Evolutionary conservation across 805 yeast genomes (phyloP).

Genomic region (Torulaspora maleeae): DNA sequence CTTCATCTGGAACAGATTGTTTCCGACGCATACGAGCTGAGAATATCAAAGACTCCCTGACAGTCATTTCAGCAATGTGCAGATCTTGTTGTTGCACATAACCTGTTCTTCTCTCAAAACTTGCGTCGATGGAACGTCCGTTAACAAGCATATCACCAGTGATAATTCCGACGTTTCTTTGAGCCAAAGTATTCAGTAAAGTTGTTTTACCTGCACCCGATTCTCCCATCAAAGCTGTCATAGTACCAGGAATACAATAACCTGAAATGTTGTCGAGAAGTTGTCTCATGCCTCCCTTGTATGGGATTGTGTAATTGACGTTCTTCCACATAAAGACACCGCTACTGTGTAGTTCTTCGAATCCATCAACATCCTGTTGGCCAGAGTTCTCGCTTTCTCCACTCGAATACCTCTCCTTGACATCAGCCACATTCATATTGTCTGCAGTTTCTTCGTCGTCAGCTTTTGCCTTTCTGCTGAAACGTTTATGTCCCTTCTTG

Average conservation of each 20-base stretch:
- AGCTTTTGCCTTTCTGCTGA: not conserved
- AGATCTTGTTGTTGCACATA: slow-evolving; percentile 55
- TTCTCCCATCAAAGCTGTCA: slow-evolving; percentile 61
- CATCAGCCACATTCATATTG: slow-evolving; percentile 14
- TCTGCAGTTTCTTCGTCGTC: slow-evolving; percentile 22
- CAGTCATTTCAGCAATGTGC: slow-evolving; percentile 40
- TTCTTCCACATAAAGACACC: slow-evolving; percentile 35
- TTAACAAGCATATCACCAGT: slow-evolving; percentile 55
- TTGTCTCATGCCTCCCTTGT: slow-evolving; percentile 42
- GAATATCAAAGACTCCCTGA: slow-evolving; percentile 40
- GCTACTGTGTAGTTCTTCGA: slow-evolving; percentile 29
- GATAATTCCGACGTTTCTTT: slow-evolving; percentile 49
- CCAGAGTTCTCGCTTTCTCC: slow-evolving; percentile 9
- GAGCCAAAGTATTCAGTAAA: slow-evolving; percentile 48
- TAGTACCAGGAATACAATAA: slow-evolving; percentile 49
- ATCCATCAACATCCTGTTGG: slow-evolving; percentile 15
- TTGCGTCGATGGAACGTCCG: slow-evolving; percentile 45
- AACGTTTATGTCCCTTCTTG: slow-evolving; percentile 45
- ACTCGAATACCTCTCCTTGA: slow-evolving; percentile 15
- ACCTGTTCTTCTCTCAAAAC: slow-evolving; percentile 52
- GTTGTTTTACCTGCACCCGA: slow-evolving; percentile 66
- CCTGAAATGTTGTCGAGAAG: slow-evolving; percentile 48
- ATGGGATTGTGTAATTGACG: slow-evolving; percentile 36
- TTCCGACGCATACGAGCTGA: slow-evolving; percentile 51
- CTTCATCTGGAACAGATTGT: slow-evolving; percentile 39